phyloP scores from a whole-genome alignment of 2,329 filamentous ascomycete species.

The Microthyrium microscopicum region DNA sequence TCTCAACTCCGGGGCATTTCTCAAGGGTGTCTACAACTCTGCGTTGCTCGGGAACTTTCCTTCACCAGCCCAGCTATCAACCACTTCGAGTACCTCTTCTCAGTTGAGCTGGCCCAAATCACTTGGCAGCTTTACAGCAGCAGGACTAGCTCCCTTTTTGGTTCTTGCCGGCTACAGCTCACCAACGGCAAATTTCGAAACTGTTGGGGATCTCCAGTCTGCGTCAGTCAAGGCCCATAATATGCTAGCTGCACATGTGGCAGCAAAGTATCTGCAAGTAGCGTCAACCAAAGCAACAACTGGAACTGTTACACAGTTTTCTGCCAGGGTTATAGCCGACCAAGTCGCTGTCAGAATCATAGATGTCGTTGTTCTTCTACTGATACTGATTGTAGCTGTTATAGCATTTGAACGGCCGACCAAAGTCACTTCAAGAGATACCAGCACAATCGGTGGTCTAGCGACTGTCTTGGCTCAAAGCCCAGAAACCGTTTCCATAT shows the following conservation, averaged over 20 bases:
- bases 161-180: too few relatives aligned
- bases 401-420: background rate
- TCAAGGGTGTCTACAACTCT: too few relatives aligned
- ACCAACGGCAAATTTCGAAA: too few relatives aligned
- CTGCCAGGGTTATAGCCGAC: background rate
- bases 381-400: background rate
- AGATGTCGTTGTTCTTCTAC: background rate
- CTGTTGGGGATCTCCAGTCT: too few relatives aligned
- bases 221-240: too few relatives aligned
- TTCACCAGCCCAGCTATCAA: too few relatives aligned
- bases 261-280: background rate
- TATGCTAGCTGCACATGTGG: conserved; percentile 1
- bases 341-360: conserved; percentile 1
- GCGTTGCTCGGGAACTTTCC: too few relatives aligned
- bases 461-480: conserved; percentile 3
- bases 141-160: too few relatives aligned
- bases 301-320: background rate
- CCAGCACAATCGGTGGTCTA: conserved; percentile 1
- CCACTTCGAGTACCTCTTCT: too few relatives aligned
- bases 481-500: background rate
- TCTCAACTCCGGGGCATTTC: too few relatives aligned
- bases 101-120: too few relatives aligned
- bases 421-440: conserved; percentile 2
- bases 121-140: too few relatives aligned
- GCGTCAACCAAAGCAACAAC: background rate